Evolutionary conservation across 768 basidiomycete species (phyloP), one percentile per base, ranked within the genome.

Genomic region (Lepiota subincarnata): DNA sequence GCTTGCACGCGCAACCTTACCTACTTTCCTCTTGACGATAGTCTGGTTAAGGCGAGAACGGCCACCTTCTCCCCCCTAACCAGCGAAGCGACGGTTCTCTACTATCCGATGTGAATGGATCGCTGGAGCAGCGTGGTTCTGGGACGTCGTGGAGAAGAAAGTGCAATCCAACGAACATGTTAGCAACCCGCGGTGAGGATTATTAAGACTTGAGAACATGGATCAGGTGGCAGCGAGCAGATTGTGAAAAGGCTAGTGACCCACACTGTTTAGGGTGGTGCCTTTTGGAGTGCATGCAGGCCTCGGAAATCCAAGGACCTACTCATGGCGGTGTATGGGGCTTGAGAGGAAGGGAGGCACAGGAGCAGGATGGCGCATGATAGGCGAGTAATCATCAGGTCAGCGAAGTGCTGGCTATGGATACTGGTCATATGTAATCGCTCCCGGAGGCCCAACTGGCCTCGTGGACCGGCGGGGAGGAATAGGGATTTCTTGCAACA

Each of bases 271-370:
- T 31, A 18, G n/a, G n/a, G 34, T 41, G n/a, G 35, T 35, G 28
- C 40, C 10, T n/a, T 11, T 19, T n/a, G 24, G 22, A 16, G 20
- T 19, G 28, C 37, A 39, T 20, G 16, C 37, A 43, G 34, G 50
- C 50, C 41, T 43, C 50, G 41, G 48, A 31, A 42, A 43, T 13
- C 24, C 28, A 40, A 50, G 37, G 38, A 39, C 37, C 16, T 22
- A 38, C n/a, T 38, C 48, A 41, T 31, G 31, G 40, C 13, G 19
- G 19, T 35, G 26, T 28, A 50, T 50, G 31, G n/a, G 26, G 50
- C 13, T 13, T 34, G 38, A n/a, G 19, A 6, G 42, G n/a, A 44
- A 44, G 11, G n/a, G 24, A 41, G 39, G 49, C 20, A 34, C 26
- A 7, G 49, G 34, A 50, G 28, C 40, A 28, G 31, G 40, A 42